A percentile compares a stretch with the other conserved stretches of the same genome.
These are phyloP conservation scores for Exophiala xenobiotica DNA, from an alignment of 2,329 filamentous ascomycete species.

Conservation along the genomic window DNA sequence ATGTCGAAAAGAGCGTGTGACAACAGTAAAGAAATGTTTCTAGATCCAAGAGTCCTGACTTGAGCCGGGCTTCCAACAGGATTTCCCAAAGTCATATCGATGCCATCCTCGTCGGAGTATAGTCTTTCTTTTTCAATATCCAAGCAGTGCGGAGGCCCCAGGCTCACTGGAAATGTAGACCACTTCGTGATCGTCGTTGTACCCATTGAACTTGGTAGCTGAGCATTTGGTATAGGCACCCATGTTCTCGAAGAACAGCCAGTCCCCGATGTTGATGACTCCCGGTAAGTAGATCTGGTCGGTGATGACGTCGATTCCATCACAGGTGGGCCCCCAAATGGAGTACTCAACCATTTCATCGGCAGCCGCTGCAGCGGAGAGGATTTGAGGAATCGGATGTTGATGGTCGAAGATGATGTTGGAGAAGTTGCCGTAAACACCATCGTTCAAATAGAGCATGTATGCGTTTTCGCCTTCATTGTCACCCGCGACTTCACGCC, in stretches of 20 bases:
- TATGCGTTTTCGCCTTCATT: constrained; percentile 69
- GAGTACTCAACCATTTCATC: constrained; percentile 73
- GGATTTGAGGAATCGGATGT: constrained; percentile 78
- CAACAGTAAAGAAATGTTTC: constrained; percentile 15
- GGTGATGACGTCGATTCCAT: constrained; percentile 93
- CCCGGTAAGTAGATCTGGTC: constrained; percentile 75
- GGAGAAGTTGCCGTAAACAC: constrained; percentile 96
- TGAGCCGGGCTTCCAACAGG: neutral
- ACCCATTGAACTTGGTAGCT: constrained; percentile 96
- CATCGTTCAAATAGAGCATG: constrained; percentile 98
- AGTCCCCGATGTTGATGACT: constrained; percentile 86
- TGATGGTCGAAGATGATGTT: constrained; percentile 99
- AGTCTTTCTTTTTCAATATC: constrained; percentile 37
- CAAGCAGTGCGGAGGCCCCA: constrained; percentile 73
- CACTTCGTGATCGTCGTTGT: constrained; percentile 86
- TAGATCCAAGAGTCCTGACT: neutral
- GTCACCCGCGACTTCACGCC: constrained; percentile 74
- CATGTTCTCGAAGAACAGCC: constrained; percentile 99
- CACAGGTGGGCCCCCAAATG: constrained; percentile 96
- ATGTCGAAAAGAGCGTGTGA: constrained; percentile 20
- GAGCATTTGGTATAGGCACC: constrained; percentile 98
- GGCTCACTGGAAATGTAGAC: constrained; percentile 94
- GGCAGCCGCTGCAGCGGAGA: constrained; percentile 63
- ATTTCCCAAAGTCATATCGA: neutral
- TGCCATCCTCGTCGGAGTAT: neutral